Evolutionary conservation across 2,329 filamentous ascomycete species (phyloP), one percentile per base, ranked within the genome.

Genomic region (Diplodia seriata): DNA sequence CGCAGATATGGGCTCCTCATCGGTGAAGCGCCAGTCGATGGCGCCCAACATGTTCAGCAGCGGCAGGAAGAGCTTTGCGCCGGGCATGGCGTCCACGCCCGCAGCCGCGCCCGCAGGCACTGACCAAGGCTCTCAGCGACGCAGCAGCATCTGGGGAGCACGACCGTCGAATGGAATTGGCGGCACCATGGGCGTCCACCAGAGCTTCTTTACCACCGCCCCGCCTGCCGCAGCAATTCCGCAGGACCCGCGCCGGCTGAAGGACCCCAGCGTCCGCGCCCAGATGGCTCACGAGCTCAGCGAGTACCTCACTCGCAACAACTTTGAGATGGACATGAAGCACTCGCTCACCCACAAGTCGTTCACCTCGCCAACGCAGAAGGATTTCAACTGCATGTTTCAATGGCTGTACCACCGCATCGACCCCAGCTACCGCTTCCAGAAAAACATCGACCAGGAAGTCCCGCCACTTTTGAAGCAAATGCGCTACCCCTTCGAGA

Each of bases 321-420:
- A 97, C 76, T 99, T 98, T 75, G 95, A 99, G 80, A 89, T 97
- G 86, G 94, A 98, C 73, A 97, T 96, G 90, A 97, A 97, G 81
- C 92, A 98, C 78, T 90, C 89, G 1, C 84, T 99, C n/a, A 92
- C 92, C 0, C 90, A 91, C 71, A 97, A 97, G 74, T 91, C 93
- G 7, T 89, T 97, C 76, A 94, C 92, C 74, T 97, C 92, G 53
- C 96, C 95, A 0, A 99, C 94, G 0, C 94, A 98, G 74, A 99
- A 99, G 76, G 95, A 99, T 78, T 99, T 99, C 82, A 95, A 96
- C 75, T 91, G 88, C 79, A 97, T 99, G 86, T 99, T 99, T 76
- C 93, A 98, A 75, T 99, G 94, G 92, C 84, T 99, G 3, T 99
- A 99, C 79, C 92, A 93, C 75, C 91, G 93, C 68, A 96, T 99